These are phyloP conservation scores for Arachis monticola DNA, from an alignment of 331 rosid species.

Conservation along the genomic window DNA sequence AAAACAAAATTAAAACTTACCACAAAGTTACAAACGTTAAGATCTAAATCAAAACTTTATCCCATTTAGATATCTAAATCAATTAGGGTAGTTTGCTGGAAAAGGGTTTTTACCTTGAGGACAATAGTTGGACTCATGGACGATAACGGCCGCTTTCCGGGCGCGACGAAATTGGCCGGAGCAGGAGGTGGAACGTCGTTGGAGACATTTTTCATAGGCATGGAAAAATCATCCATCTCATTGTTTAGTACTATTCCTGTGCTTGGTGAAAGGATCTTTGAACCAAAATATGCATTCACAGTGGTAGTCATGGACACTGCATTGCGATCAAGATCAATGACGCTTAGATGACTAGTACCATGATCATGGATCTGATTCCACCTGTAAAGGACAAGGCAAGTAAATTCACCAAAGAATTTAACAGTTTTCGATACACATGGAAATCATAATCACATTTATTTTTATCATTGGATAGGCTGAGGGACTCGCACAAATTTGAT, in stretches of 20 bases:
- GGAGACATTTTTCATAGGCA: slow-evolving; percentile 53
- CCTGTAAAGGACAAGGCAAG: slow-evolving; percentile 41
- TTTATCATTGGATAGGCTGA: too few relatives aligned
- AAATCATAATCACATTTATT: neutral
- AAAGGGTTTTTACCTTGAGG: slow-evolving; percentile 56
- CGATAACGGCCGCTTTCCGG: slow-evolving; percentile 81
- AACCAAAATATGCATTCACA: slow-evolving; percentile 70
- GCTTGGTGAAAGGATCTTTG: slow-evolving; percentile 65
- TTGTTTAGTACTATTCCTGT: slow-evolving; percentile 88
- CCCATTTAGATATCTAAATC: neutral
- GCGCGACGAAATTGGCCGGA: slow-evolving; percentile 72
- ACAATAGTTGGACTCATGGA: slow-evolving; percentile 85
- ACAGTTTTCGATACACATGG: neutral
- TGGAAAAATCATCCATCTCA: slow-evolving; percentile 90
- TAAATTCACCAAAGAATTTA: neutral
- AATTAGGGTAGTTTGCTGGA: neutral
- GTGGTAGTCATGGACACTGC: slow-evolving; percentile 81
- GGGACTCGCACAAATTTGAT: too few relatives aligned
- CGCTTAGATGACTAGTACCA: slow-evolving; percentile 82
- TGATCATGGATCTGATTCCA: slow-evolving; percentile 83
- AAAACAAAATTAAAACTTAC: too few relatives aligned
- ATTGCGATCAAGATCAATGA: slow-evolving; percentile 65
- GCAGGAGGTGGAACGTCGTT: slow-evolving; percentile 65
- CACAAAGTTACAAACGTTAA: too few relatives aligned
- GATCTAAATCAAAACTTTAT: too few relatives aligned